These are phyloP conservation scores for Aphanoascus verrucosus DNA, from an alignment of 2,329 filamentous ascomycete genomes.

Conservation along the genomic window DNA sequence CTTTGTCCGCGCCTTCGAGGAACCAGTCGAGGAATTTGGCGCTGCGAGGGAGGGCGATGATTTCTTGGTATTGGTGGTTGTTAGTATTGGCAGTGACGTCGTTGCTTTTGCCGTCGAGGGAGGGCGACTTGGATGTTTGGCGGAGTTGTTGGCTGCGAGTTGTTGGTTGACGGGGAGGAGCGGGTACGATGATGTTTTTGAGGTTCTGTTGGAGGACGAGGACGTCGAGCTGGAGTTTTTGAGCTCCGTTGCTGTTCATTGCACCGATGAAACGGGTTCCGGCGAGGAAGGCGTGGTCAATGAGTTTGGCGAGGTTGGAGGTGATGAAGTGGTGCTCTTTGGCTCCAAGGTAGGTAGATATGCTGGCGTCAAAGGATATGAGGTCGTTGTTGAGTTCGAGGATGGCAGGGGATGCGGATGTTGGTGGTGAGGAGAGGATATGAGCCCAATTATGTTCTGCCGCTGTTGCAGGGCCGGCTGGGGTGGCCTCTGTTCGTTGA, in stretches of 20 bases:
- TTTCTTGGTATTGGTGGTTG: slow-evolving; percentile 21
- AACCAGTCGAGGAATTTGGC: slow-evolving; percentile 41
- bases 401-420: slow-evolving; percentile 51
- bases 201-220: slow-evolving; percentile 92
- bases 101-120: slow-evolving; percentile 4
- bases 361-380: slow-evolving; percentile 76
- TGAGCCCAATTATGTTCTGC: slow-evolving; percentile 57
- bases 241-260: slow-evolving; percentile 75
- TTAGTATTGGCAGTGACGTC: slow-evolving; percentile 3
- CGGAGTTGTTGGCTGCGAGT: neutral
- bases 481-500: slow-evolving; percentile 25
- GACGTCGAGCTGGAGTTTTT: slow-evolving; percentile 87
- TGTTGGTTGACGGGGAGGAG: slow-evolving; percentile 15
- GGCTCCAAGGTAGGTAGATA: slow-evolving; percentile 59
- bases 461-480: slow-evolving; percentile 45
- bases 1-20: slow-evolving; percentile 36
- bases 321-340: slow-evolving; percentile 66
- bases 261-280: slow-evolving; percentile 60
- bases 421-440: slow-evolving; percentile 34
- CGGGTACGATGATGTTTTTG: slow-evolving; percentile 63
- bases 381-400: slow-evolving; percentile 75
- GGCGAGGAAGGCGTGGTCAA: slow-evolving; percentile 67
- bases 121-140: slow-evolving; percentile 1
- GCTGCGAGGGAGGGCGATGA: slow-evolving; percentile 34
- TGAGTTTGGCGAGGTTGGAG: slow-evolving; percentile 62